Percentiles rank a stretch among this genome's conserved stretches.
These are phyloP conservation scores for Rhizopogon vinicolor DNA, from an alignment of 768 basidiomycete genomes.

Conservation along the genomic window DNA sequence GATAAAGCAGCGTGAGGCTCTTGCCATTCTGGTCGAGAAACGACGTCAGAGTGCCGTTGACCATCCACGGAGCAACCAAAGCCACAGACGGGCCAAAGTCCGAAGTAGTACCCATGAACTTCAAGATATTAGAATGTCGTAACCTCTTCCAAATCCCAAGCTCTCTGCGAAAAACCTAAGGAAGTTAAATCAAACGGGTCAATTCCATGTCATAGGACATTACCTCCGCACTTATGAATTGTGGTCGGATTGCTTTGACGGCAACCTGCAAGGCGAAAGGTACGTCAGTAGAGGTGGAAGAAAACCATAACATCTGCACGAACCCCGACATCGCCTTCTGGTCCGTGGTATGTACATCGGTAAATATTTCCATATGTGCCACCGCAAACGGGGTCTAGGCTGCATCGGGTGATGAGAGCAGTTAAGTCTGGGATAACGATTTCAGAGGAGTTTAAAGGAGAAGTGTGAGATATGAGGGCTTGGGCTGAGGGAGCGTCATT, in stretches of 20 bases:
- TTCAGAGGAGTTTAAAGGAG: no score
- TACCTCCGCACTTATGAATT: background rate
- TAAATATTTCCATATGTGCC: background rate
- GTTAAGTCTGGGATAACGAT: background rate
- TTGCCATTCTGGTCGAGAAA: constrained; percentile 7
- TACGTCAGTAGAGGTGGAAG: no score
- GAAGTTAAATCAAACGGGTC: background rate
- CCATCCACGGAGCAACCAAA: constrained; percentile 18
- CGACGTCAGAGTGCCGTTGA: constrained; percentile 8
- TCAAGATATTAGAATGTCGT: constrained; percentile 15
- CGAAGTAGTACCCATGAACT: constrained; percentile 11
- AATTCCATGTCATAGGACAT: background rate
- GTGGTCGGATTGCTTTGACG: background rate
- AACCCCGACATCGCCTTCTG: no score
- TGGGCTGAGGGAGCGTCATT: no score
- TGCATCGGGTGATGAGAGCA: background rate
- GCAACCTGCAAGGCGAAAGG: background rate
- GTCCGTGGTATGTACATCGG: background rate
- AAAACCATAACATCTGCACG: no score
- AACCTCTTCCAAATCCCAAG: constrained; percentile 17
- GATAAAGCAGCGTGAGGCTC: constrained; percentile 2
- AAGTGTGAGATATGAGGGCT: no score
- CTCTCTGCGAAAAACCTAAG: constrained; percentile 14
- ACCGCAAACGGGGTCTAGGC: background rate
- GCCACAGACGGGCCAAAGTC: constrained; percentile 15